Conservation (phyloP, 192 early-diverging fungal genomes). For the Coemansia reversa region DNA sequence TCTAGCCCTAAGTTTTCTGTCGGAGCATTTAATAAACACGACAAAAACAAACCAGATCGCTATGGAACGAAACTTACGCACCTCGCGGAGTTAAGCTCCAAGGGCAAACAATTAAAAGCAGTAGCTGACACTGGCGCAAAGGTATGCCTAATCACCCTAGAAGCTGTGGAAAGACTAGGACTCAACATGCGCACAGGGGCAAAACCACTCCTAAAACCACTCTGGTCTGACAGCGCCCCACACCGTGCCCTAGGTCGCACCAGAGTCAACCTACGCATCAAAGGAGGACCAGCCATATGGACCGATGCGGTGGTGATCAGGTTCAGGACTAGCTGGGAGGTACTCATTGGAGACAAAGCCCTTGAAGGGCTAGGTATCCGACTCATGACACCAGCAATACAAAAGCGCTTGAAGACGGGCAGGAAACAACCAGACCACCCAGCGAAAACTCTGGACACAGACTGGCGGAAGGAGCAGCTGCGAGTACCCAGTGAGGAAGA, state of each 20-base stretch:
- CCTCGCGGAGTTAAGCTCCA: not conserved
- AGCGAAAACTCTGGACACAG: no score
- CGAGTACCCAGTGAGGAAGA: no score
- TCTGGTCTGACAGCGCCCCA: not conserved
- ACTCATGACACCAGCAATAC: not conserved
- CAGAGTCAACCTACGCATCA: not conserved
- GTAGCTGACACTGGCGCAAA: not conserved
- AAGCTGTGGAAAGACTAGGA: not conserved
- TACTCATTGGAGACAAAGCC: not conserved
- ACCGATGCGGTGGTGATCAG: not conserved
- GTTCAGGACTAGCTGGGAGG: not conserved
- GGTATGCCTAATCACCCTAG: not conserved
- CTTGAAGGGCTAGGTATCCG: not conserved
- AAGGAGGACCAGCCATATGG: not conserved
- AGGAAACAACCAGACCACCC: no score
- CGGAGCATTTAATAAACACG: no score
- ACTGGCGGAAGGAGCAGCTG: no score
- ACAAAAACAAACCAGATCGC: not conserved
- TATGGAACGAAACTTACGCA: not conserved
- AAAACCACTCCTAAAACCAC: not conserved
- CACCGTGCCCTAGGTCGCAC: not conserved
- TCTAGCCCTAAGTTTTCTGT: not conserved
- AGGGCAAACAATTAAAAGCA: not conserved
- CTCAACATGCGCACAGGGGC: not conserved
- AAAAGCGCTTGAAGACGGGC: no score